Evolutionary conservation across 163 green algal species (phyloP), one percentile per base, ranked within the genome.

Genomic region (Scenedesmus sp.): DNA sequence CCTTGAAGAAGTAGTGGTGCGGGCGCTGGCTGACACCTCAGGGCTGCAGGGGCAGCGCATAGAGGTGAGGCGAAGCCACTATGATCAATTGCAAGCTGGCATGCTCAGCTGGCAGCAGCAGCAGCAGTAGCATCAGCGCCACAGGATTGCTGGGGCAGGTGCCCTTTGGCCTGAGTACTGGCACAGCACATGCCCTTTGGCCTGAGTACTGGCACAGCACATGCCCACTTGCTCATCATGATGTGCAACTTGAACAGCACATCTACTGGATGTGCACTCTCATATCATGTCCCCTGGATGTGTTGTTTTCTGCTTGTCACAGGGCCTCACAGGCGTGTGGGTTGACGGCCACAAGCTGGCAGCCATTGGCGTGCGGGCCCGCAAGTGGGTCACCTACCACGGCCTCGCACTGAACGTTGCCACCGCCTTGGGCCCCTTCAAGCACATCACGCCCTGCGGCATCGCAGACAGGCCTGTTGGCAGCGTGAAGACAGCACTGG

Each of bases 251-350:
- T 46, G 34, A 46, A 46, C 34, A 46, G 34, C 34, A 46, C 34
- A 46, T 46, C 34, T 46, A 46, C 34, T 46, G 34, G 34, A 46
- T 46, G 34, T 46, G 34, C 34, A 46, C 34, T 46, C 34, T 46
- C 34, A 46, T 46, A 46, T 46, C 0, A 46, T 46, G 34, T 46
- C 34, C 34, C 34, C 34, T 46, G 34, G 34, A 46, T 46, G 34
- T 46, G 34, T 46, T 46, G 34, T 46, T 46, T 46, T 46, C 70
- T 52, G 23, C 70, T 5, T n/a, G 23, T 52, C 34, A 23, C 60
- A 94, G 5, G 98, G 98, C 6, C 93, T 99, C 57, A 99, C 98
- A 0, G 98, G 98, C 1, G 98, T 99, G 13, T 99, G 98, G 98
- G 96, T 98, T 34, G 94, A 92, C 4, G 97, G 94, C 20, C 18